These are phyloP conservation scores for Chionographis japonica DNA, from an alignment of 106 monocot species.

Conservation along the genomic window DNA sequence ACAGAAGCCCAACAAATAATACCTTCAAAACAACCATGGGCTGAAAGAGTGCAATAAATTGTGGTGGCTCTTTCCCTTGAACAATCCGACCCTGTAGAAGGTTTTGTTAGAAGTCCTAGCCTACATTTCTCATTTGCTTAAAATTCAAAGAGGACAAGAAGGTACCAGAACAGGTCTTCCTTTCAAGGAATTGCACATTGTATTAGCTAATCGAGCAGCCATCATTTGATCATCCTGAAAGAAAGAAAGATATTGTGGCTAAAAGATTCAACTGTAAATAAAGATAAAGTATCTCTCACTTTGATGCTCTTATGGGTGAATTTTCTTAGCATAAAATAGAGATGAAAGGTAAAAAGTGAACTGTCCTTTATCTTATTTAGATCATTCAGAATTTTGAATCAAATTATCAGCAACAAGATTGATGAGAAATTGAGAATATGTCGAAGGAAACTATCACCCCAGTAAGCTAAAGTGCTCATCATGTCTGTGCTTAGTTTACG, in stretches of 20 bases:
- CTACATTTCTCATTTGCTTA: too few species aligned
- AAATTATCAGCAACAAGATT: too few species aligned
- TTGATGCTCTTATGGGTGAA: too few species aligned
- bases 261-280: neutral
- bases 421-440: too few species aligned
- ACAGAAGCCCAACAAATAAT: slow-evolving; percentile 1
- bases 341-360: too few species aligned
- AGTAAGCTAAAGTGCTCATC: too few species aligned
- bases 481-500: too few species aligned
- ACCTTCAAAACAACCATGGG: slow-evolving; percentile 97
- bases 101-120: neutral
- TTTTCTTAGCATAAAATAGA: too few species aligned
- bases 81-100: slow-evolving; percentile 74
- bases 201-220: slow-evolving; percentile 36
- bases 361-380: too few species aligned
- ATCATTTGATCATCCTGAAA: slow-evolving; percentile 46
- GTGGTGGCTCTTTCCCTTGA: slow-evolving; percentile 94
- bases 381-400: too few species aligned
- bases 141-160: neutral
- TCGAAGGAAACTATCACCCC: too few species aligned
- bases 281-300: too few species aligned
- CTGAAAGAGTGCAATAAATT: slow-evolving; percentile 91
- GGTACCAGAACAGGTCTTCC: slow-evolving; percentile 46
- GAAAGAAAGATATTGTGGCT: neutral
- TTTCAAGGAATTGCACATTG: slow-evolving; percentile 53